Base-by-base conservation (phyloP, 2,329 filamentous ascomycete genomes). In the Cyphellophora attinorum region DNA sequence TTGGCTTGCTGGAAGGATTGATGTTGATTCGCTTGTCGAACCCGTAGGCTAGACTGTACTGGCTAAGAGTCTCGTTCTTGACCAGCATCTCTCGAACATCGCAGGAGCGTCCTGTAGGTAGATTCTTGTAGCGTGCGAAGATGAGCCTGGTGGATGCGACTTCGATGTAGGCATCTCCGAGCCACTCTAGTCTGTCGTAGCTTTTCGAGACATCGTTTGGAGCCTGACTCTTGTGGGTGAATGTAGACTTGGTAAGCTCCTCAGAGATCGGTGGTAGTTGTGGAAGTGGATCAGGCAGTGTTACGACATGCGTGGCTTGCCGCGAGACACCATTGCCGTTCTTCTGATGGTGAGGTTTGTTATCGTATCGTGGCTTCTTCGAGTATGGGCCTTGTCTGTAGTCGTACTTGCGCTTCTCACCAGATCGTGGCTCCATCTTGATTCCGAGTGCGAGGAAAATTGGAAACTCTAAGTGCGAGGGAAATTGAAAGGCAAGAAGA, bases 101-200 rank as follows among this genome's bases (percentile, higher is more conserved):
- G 6, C 81, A 79, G 49, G 78, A 76, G 40, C 76, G 72, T 3
- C 86, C 86, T 0, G 81, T 68, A 1, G 74, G 54, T 6, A 85
- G 63, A 10, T 27, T 16, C 10, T 69, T 60, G 1, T 70, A 68
- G 6, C 75, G 82, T 38, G 76, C 65, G 57, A 76, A 84, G 40
- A 96, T 81, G 33, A 93, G 68, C 12, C 76, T 72, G 0, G 82
- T 79, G 5, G 86, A 75, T 30, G 86, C 76, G 33, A 86, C 61
- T 51, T 93, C 82, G 33, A 93, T 65, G 49, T 89, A 89, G 13
- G 84, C 81, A 54, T 96, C 89, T 5, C 89, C 89, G 5, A 94
- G 68, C 62, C 89, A 86, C 58, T 96, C 89, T 5, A 95, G 73
- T 12, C 76, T 74, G 51, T 95, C 88, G 57, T 95, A 95, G 50